Percentiles rank a stretch among this genome's conserved stretches.
Conservation (phyloP, 1,284 basidiomycete genomes). For the Microbotryum intermedium region DNA sequence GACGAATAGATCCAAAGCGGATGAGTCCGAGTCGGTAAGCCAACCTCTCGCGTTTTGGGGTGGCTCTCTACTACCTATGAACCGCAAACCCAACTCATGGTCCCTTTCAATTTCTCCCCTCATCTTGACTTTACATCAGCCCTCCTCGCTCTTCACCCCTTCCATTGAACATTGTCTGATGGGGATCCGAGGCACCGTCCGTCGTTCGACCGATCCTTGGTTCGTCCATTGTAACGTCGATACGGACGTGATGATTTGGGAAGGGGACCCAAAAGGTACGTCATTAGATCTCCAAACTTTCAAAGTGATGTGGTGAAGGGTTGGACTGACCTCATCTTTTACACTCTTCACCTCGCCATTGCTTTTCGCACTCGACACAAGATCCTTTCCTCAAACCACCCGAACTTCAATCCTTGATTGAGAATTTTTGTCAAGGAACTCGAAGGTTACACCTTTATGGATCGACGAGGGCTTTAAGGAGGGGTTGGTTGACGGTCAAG, state of each 20-base stretch:
- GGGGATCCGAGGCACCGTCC: slow-evolving; percentile 96
- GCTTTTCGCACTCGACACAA: slow-evolving; percentile 9
- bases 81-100: too few species aligned
- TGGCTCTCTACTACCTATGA: too few species aligned
- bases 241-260: slow-evolving; percentile 95
- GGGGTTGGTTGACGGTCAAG: slow-evolving; percentile 87
- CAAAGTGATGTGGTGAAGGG: neutral
- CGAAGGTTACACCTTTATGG: slow-evolving; percentile 88
- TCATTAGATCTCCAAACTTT: neutral
- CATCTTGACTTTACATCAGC: too few species aligned
- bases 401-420: slow-evolving; percentile 88
- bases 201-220: slow-evolving; percentile 83
- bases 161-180: slow-evolving; percentile 96
- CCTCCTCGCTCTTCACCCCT: slow-evolving; percentile 55
- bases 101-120: too few species aligned
- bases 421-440: slow-evolving; percentile 93
- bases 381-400: slow-evolving; percentile 81
- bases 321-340: too few species aligned
- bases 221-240: slow-evolving; percentile 97
- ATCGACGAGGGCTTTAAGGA: slow-evolving; percentile 57
- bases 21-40: too few species aligned
- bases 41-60: too few species aligned
- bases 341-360: neutral
- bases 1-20: slow-evolving; percentile 53
- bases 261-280: slow-evolving; percentile 57